Conservation (phyloP, 2,329 filamentous ascomycete species). For the Hymenoscyphus linearis region DNA sequence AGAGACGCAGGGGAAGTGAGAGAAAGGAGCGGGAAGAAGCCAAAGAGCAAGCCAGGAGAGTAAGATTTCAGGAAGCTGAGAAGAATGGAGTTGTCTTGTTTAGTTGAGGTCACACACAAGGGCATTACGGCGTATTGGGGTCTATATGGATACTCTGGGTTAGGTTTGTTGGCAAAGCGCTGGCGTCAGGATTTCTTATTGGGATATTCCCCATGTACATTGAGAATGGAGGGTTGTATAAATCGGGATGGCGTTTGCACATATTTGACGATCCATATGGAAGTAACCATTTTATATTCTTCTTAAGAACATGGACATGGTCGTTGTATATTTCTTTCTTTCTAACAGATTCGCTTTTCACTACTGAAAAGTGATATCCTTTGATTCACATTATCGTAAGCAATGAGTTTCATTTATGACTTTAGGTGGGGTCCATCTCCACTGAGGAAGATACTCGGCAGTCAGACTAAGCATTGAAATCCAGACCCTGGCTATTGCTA, state of each 20-base stretch:
- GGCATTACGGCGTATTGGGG: not conserved
- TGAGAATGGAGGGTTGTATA: not conserved
- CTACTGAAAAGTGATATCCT: not conserved
- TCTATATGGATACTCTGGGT: not conserved
- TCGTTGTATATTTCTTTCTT: not conserved
- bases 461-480: too few relatives aligned
- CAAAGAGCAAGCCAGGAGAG: slow-evolving; percentile 24
- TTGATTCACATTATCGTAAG: too few relatives aligned
- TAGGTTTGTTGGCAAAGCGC: not conserved
- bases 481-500: too few relatives aligned
- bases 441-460: too few relatives aligned
- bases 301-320: too few relatives aligned
- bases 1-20: slow-evolving; percentile 39
- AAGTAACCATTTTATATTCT: not conserved
- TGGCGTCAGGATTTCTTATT: not conserved
- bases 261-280: not conserved
- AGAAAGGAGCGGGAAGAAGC: slow-evolving; percentile 12
- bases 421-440: too few relatives aligned
- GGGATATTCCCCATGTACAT: not conserved
- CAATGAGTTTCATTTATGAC: too few relatives aligned
- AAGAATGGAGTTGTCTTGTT: slow-evolving; percentile 3
- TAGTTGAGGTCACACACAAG: not conserved
- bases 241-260: not conserved
- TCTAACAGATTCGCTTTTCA: not conserved
- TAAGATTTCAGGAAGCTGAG: slow-evolving; percentile 22